Base-by-base conservation (phyloP, 129 eudicot genomes). In the Lactuca saligna region DNA sequence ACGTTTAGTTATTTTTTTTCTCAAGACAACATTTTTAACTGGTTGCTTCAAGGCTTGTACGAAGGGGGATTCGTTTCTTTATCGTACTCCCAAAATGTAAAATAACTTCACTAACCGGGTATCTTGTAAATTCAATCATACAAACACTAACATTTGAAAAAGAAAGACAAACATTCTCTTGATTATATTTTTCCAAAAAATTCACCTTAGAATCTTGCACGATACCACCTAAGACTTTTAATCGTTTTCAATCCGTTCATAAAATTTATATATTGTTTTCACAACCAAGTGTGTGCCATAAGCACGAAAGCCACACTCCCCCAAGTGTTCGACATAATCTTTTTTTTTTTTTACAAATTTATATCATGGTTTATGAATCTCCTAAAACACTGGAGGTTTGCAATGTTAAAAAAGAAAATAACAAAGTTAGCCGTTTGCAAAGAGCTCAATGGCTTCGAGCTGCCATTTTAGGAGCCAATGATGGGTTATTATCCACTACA, bases 391-490 rank as follows among this genome's bases (percentile, higher is more conserved):
- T 68, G 3, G 82, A 74, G 65, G 67, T 76, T 63, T 80, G 91
- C 73, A 71, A 74, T 51, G 69, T 56, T 4, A 67, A 75, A 32
- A 74, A 69, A 49, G 64, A 64, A 34, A 8, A 46, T 33, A 71
- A 42, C 29, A 73, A 37, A 74, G 49, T 68, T 31, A 55, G 72
- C 16, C 75, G 64, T 17, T 12, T 87, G 37, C 79, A 81, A 39
- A 68, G 80, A 68, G 87, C 87, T 39, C 94, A 81, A 65, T 87
- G 95, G 89, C 81, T 84, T 1, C 58, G 85, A 31, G 90, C 87
- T 4, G 83, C 87, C 77, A 72, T 82, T 10, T 77, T 86, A 54
- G 88, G 91, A 55, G 88, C 84, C 8, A 86, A 78, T 17, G 86
- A 86, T 11, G 92, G 92, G 51, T 65, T 86, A 48, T 78, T 87